Conservation (phyloP, 2,329 filamentous ascomycete species). For the Cladosporium sp. region DNA sequence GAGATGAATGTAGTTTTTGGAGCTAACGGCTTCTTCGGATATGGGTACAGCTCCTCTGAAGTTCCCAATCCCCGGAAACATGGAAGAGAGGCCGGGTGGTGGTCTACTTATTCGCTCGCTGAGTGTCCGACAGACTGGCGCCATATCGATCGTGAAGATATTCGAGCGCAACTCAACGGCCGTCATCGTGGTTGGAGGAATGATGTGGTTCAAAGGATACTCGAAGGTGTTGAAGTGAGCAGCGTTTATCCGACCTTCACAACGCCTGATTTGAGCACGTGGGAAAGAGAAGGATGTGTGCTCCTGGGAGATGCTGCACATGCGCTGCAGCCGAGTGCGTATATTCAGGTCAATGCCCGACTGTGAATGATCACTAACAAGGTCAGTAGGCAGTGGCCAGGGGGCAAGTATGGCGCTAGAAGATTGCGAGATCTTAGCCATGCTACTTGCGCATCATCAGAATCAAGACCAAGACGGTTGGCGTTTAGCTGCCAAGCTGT, state of each 20-base stretch:
- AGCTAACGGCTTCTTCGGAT: conserved; percentile 50
- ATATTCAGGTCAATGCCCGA: background rate
- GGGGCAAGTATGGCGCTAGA: conserved; percentile 54
- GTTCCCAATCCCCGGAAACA: conserved; percentile 22
- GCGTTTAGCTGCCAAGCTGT: conserved; percentile 9
- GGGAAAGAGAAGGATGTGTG: conserved; percentile 45
- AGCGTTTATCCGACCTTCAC: conserved; percentile 49
- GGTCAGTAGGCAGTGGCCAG: conserved; percentile 42
- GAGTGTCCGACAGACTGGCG: conserved; percentile 14
- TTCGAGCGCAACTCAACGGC: conserved; percentile 35
- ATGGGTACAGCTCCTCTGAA: conserved; percentile 31
- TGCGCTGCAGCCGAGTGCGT: conserved; percentile 44
- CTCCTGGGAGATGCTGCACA: conserved; percentile 57
- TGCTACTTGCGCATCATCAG: conserved; percentile 31
- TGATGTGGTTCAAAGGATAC: conserved; percentile 33
- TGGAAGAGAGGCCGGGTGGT: conserved; percentile 14
- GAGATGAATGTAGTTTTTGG: conserved; percentile 46
- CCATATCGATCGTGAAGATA: conserved; percentile 11
- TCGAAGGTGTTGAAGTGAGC: conserved; percentile 36
- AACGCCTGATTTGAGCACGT: conserved; percentile 44
- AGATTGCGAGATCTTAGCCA: conserved; percentile 46
- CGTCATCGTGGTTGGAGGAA: conserved; percentile 46
- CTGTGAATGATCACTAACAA: background rate
- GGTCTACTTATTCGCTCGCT: conserved; percentile 14
- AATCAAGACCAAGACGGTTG: background rate